Evolutionary conservation across 2,329 filamentous ascomycete genomes (phyloP).

Genomic region (Phyllosticta ampelicida): DNA sequence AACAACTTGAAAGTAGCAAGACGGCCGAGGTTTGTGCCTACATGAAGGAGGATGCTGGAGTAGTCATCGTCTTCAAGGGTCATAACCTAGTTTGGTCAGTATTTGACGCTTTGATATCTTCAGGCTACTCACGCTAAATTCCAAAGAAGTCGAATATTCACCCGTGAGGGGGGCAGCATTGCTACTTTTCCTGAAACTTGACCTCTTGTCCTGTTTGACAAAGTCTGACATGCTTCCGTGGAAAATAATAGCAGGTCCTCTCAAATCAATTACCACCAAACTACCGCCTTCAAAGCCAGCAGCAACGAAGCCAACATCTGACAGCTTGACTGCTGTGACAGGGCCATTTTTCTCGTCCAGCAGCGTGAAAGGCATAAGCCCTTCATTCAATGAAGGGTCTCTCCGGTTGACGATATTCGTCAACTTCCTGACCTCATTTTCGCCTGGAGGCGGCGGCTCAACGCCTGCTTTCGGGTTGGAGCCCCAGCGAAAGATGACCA

Average conservation of each 20-base stretch:
- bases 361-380: constrained; percentile 67
- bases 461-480: constrained; percentile 61
- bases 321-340: constrained; percentile 68
- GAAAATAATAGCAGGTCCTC: constrained; percentile 77
- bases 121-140: constrained; percentile 56
- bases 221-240: constrained; percentile 63
- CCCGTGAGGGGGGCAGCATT: constrained; percentile 35
- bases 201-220: constrained; percentile 62
- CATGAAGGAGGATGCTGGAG: constrained; percentile 86
- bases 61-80: constrained; percentile 89
- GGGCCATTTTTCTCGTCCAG: constrained; percentile 76
- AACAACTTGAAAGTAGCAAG: constrained; percentile 84
- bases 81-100: constrained; percentile 44
- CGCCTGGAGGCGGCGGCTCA: constrained; percentile 45
- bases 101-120: neutral
- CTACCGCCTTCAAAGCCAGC: constrained; percentile 75
- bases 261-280: constrained; percentile 73
- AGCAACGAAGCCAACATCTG: constrained; percentile 87
- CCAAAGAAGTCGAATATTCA: constrained; percentile 72
- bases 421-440: constrained; percentile 41
- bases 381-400: constrained; percentile 66
- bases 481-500: constrained; percentile 82
- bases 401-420: constrained; percentile 63
- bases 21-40: constrained; percentile 76
- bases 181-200: constrained; percentile 54